Evolutionary conservation across 2,329 filamentous ascomycete genomes (phyloP).

Genomic region (Aspergillus sp.): DNA sequence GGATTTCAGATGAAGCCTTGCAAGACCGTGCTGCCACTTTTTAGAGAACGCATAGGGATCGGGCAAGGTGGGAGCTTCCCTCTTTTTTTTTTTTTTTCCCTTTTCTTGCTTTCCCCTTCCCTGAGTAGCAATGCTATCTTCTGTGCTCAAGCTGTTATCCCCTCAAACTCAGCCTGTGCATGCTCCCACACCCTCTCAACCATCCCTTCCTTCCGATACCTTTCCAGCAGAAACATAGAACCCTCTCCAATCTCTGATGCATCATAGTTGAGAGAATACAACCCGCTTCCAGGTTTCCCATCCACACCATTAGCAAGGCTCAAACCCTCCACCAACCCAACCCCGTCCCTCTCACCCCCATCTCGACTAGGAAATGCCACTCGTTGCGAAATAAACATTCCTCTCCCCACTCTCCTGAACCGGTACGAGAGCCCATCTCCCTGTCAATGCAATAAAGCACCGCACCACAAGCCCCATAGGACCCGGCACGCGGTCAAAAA

Average conservation of each 20-base stretch:
- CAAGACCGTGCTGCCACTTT: too few species aligned
- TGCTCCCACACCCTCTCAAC: slow-evolving; percentile 27
- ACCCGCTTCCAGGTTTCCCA: slow-evolving; percentile 23
- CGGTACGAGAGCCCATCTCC: slow-evolving; percentile 13
- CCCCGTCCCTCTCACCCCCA: slow-evolving; percentile 5
- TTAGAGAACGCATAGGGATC: too few species aligned
- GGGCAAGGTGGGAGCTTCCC: too few species aligned
- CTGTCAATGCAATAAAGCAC: slow-evolving; percentile 23
- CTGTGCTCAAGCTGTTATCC: slow-evolving; percentile 2
- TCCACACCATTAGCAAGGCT: slow-evolving; percentile 9
- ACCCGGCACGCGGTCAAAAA: slow-evolving; percentile 17
- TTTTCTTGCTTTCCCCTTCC: too few species aligned
- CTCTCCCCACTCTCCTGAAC: slow-evolving; percentile 39
- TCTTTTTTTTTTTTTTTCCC: too few species aligned
- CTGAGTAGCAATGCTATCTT: too few species aligned
- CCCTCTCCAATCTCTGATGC: slow-evolving; percentile 6
- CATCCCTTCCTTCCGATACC: slow-evolving; percentile 22
- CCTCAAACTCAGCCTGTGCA: slow-evolving; percentile 17
- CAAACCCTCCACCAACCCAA: slow-evolving; percentile 8
- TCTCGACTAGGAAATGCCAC: background rate
- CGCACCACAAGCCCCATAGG: slow-evolving; percentile 1
- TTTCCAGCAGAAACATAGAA: slow-evolving; percentile 18
- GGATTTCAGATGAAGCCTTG: too few species aligned
- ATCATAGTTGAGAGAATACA: slow-evolving; percentile 22
- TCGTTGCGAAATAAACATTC: slow-evolving; percentile 37